Conservation (phyloP, 257 asterid species). For the Solanum acaule region DNA sequence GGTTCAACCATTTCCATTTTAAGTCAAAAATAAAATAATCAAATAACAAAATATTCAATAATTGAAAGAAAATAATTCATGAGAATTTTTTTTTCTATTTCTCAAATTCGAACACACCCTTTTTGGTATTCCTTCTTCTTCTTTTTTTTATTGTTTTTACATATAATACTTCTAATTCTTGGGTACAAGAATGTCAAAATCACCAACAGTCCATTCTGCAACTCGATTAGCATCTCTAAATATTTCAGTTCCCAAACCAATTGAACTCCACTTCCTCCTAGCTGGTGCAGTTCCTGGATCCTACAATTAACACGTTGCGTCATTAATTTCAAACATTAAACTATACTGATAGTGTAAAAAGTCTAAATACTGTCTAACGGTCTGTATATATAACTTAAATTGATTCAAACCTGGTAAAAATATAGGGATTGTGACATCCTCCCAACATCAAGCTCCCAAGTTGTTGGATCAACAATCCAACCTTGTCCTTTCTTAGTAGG, state of each 20-base stretch:
- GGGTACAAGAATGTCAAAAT: conserved; percentile 56
- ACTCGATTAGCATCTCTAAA: conserved; percentile 50
- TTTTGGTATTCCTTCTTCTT: background rate
- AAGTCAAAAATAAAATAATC: background rate
- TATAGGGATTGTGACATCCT: conserved; percentile 45
- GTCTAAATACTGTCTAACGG: background rate
- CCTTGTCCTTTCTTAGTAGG: conserved; percentile 65
- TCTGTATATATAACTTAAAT: background rate
- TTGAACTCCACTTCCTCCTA: conserved; percentile 53
- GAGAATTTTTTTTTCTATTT: background rate
- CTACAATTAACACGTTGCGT: conserved; percentile 18
- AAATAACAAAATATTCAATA: background rate
- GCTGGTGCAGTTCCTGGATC: conserved; percentile 68
- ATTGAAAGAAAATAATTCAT: background rate
- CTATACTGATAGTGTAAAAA: background rate
- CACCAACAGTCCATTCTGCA: conserved; percentile 85
- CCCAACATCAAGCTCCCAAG: conserved; percentile 75
- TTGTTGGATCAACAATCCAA: conserved; percentile 64
- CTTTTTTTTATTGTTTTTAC: background rate
- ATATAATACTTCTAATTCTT: background rate
- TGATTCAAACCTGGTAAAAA: conserved; percentile 37
- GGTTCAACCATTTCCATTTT: background rate
- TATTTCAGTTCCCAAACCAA: conserved; percentile 70
- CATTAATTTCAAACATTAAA: background rate
- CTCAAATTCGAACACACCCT: background rate